Evolutionary conservation across 192 early-diverging fungal species (phyloP).

Genomic region (Entomortierella chlamydospora): DNA sequence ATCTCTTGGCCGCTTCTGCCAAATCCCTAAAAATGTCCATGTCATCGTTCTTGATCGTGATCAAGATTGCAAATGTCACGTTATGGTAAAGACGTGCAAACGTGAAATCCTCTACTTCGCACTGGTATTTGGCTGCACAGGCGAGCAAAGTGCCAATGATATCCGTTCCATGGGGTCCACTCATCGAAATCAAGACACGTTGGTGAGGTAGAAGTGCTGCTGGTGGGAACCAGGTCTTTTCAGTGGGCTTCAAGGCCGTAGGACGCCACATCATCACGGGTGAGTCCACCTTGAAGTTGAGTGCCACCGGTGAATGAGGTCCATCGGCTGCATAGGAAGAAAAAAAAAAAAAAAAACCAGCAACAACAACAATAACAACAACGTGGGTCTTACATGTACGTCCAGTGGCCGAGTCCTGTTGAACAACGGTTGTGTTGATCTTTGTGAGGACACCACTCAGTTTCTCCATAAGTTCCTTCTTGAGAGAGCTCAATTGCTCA

Average conservation of each 20-base stretch:
- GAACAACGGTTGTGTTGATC: conserved; percentile 27
- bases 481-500: conserved; percentile 71
- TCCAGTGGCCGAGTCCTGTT: conserved; percentile 24
- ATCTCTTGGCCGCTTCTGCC: conserved; percentile 78
- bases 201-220: conserved; percentile 70
- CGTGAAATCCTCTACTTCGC: conserved; percentile 88
- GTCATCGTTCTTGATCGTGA: conserved; percentile 77
- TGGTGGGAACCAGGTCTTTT: conserved; percentile 61
- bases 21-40: conserved; percentile 85
- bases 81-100: conserved; percentile 91
- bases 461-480: conserved; percentile 75
- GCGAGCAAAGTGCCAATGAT: conserved; percentile 87
- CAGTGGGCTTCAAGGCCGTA: conserved; percentile 27
- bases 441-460: conserved; percentile 60
- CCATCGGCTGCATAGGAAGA: conserved; percentile 3
- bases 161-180: conserved; percentile 91
- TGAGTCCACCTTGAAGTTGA: conserved; percentile 46
- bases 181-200: conserved; percentile 83
- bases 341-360: conserved; percentile 18
- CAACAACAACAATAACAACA: not conserved
- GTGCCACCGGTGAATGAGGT: conserved; percentile 31
- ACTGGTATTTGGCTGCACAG: conserved; percentile 78
- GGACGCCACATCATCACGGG: conserved; percentile 39
- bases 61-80: conserved; percentile 93
- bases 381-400: conserved; percentile 49